Evolutionary conservation across 1,284 basidiomycete genomes (phyloP).

Genomic region (Ustilago loliicola): DNA sequence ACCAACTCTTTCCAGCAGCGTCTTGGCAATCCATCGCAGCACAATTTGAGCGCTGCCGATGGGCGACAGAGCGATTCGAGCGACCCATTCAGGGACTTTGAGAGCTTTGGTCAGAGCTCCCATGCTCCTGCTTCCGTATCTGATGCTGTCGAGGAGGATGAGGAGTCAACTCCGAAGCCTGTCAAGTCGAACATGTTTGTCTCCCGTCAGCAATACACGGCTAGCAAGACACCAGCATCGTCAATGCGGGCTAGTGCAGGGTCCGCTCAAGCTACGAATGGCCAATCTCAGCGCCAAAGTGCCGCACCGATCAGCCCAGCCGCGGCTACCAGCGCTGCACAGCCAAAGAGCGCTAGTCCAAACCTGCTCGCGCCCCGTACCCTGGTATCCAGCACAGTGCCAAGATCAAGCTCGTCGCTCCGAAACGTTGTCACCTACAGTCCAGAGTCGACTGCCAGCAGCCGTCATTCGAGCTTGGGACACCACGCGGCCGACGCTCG

Average conservation of each 20-base stretch:
- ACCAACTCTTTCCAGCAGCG: constrained; percentile 50
- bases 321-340: not conserved
- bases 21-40: constrained; percentile 24
- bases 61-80: constrained; percentile 45
- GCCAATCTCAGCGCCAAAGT: not conserved
- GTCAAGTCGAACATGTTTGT: constrained; percentile 38
- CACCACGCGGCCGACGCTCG: constrained; percentile 17
- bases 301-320: not conserved
- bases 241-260: not conserved
- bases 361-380: constrained; percentile 21
- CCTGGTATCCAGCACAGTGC: constrained; percentile 31
- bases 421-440: constrained; percentile 52
- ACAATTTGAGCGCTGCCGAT: constrained; percentile 31
- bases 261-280: not conserved
- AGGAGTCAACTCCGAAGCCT: constrained; percentile 34
- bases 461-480: constrained; percentile 26
- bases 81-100: constrained; percentile 57
- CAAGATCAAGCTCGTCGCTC: constrained; percentile 45
- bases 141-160: constrained; percentile 4
- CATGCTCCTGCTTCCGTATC: constrained; percentile 28
- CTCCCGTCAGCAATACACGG: constrained; percentile 17
- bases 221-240: not conserved
- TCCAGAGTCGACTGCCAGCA: constrained; percentile 46
- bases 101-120: constrained; percentile 56
- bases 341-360: constrained; percentile 3